These are phyloP conservation scores for Kluyveromyces marxianus DNA, from an alignment of 1,139 yeast species.

Conservation along the genomic window DNA sequence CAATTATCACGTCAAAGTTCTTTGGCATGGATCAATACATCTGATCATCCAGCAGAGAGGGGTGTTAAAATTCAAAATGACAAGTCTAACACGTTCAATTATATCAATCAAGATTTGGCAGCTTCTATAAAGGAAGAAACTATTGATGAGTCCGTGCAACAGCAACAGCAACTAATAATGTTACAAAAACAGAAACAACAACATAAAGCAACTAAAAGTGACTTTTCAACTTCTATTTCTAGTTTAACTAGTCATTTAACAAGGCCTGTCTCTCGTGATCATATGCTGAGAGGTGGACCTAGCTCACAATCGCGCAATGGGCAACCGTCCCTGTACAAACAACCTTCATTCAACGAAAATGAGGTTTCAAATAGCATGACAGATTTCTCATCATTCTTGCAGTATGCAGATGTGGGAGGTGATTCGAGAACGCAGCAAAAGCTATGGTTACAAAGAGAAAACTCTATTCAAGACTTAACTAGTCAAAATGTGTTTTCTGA, in stretches of 20 bases:
- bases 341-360: background rate
- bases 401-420: constrained; percentile 32
- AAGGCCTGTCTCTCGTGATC: constrained; percentile 7
- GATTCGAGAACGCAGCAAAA: constrained; percentile 77
- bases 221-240: constrained; percentile 26
- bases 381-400: constrained; percentile 33
- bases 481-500: constrained; percentile 26
- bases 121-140: constrained; percentile 6
- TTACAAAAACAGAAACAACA: background rate
- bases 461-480: constrained; percentile 52
- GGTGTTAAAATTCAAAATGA: constrained; percentile 2
- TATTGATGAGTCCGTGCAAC: background rate
- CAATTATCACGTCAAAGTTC: constrained; percentile 31
- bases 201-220: constrained; percentile 6
- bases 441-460: constrained; percentile 77
- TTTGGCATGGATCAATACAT: constrained; percentile 8
- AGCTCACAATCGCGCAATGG: background rate
- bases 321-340: too few species aligned
- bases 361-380: background rate
- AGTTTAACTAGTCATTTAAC: constrained; percentile 27
- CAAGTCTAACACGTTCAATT: constrained; percentile 10
- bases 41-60: constrained; percentile 1
- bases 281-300: background rate
- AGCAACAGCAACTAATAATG: background rate
- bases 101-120: constrained; percentile 15